Conservation (phyloP, 2,329 filamentous ascomycete genomes). For the Pseudocercospora eumusae region DNA sequence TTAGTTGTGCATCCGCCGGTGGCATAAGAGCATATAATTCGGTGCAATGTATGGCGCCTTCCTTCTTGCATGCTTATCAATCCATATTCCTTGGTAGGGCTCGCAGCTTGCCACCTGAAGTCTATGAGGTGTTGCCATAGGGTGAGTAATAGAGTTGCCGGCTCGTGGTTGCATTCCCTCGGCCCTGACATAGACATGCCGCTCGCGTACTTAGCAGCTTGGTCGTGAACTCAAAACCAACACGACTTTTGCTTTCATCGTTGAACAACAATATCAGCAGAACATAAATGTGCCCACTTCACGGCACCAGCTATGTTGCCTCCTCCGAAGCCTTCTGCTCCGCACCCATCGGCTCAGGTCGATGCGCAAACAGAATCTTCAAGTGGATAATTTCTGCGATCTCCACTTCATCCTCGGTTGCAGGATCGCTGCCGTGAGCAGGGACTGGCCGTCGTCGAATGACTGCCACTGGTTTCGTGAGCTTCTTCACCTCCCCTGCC, state of each 20-base stretch:
- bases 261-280: neutral
- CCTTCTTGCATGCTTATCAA: neutral
- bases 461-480: constrained; percentile 76
- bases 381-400: constrained; percentile 84
- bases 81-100: neutral
- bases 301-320: neutral
- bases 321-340: constrained; percentile 6
- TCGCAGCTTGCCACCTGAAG: neutral
- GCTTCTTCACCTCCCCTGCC: constrained; percentile 85
- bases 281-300: constrained; percentile 1
- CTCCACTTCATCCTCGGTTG: constrained; percentile 62
- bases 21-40: neutral
- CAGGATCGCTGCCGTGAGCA: constrained; percentile 17
- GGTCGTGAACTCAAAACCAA: neutral
- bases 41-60: too few species aligned
- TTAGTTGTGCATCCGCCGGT: neutral
- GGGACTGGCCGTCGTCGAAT: constrained; percentile 58
- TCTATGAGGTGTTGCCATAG: neutral
- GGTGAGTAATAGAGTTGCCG: constrained; percentile 1
- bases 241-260: neutral
- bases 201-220: neutral
- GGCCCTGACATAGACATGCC: neutral
- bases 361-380: constrained; percentile 79
- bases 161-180: neutral
- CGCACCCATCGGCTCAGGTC: constrained; percentile 76